A percentile compares a stretch with the other conserved stretches of the same genome.
Evolutionary conservation across 805 yeast genomes (phyloP).

Genomic region (Candida gorgasii): DNA sequence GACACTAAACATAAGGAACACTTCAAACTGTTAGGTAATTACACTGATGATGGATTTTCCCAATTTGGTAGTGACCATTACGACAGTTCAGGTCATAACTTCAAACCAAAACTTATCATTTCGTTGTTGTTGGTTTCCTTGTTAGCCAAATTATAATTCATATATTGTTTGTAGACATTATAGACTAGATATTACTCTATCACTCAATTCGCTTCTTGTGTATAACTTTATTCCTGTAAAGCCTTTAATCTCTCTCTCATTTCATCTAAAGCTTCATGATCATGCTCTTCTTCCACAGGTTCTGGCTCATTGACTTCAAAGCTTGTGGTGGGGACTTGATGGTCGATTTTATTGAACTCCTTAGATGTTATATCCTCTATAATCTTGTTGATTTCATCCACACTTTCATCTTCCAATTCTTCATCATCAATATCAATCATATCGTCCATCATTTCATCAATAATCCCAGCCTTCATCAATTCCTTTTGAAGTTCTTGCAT

Average conservation of each 20-base stretch:
- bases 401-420: slow-evolving; percentile 65
- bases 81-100: neutral
- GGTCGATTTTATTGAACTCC: slow-evolving; percentile 35
- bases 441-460: slow-evolving; percentile 95
- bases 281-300: slow-evolving; percentile 40
- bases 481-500: slow-evolving; percentile 88
- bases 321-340: slow-evolving; percentile 32
- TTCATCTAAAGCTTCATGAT: slow-evolving; percentile 71
- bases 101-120: slow-evolving; percentile 1
- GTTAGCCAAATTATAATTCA: no score
- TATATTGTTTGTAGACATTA: no score
- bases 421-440: slow-evolving; percentile 71
- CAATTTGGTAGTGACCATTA: slow-evolving; percentile 5
- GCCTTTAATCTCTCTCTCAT: slow-evolving; percentile 91
- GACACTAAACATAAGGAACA: neutral
- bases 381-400: slow-evolving; percentile 65
- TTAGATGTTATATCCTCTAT: slow-evolving; percentile 42
- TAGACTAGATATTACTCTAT: neutral
- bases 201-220: neutral
- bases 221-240: no score
- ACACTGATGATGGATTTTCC: neutral
- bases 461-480: slow-evolving; percentile 79
- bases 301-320: slow-evolving; percentile 19
- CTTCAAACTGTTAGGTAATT: neutral
- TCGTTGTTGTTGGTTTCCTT: slow-evolving; percentile 3